phyloP scores from a whole-genome alignment of 306 rosid species.

The Medicago arabica region DNA sequence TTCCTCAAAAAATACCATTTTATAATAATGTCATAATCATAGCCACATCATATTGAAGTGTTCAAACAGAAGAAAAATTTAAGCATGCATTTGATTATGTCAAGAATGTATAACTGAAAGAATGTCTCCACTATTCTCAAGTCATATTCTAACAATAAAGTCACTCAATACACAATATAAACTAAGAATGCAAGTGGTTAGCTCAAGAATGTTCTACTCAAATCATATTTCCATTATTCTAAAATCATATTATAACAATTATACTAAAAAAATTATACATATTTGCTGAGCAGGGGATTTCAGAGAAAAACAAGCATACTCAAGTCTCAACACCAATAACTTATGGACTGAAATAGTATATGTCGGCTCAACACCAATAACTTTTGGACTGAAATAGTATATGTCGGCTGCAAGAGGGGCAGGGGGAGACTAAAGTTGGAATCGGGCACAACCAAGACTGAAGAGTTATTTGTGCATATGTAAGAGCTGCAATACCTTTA shows the following conservation, averaged over 20 bases:
- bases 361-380: conserved; percentile 24
- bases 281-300: conserved; percentile 10
- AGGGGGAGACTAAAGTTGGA: conserved; percentile 23
- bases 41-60: conserved; percentile 32
- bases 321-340: conserved; percentile 23
- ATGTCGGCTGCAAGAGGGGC: conserved; percentile 20
- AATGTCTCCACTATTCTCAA: conserved; percentile 28
- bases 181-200: conserved; percentile 31
- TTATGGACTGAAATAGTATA: conserved; percentile 8
- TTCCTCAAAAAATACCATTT: conserved; percentile 18
- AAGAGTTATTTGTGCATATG: conserved; percentile 24
- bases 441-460: conserved; percentile 31
- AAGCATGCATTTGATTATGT: conserved; percentile 21
- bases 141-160: conserved; percentile 9
- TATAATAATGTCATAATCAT: conserved; percentile 15
- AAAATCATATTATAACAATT: conserved; percentile 31
- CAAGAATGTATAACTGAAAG: conserved; percentile 10
- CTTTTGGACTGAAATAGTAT: conserved; percentile 10
- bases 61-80: conserved; percentile 26
- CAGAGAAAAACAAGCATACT: conserved; percentile 16
- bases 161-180: conserved; percentile 23
- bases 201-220: conserved; percentile 3
- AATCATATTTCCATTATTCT: conserved; percentile 28
- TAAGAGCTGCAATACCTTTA: conserved; percentile 66
- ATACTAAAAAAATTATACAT: conserved; percentile 11